Evolutionary conservation across 169 alveolate species (phyloP).

Genomic region (Plasmodium ovale): DNA sequence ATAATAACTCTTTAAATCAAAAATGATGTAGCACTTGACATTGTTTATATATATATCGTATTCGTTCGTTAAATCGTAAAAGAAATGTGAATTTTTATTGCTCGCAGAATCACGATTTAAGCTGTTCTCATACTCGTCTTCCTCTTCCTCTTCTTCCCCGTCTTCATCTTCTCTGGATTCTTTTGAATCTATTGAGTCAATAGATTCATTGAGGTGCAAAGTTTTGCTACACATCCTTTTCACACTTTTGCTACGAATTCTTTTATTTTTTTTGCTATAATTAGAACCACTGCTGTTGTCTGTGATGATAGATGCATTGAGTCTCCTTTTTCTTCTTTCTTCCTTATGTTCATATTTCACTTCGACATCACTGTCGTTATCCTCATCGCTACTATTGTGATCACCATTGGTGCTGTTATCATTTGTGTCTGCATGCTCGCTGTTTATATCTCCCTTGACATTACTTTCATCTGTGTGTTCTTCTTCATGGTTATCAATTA

Average conservation of each 20-base stretch:
- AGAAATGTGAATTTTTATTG: slow-evolving; percentile 13
- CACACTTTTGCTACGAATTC: not conserved
- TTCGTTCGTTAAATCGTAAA: slow-evolving; percentile 37
- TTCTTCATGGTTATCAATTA: not conserved
- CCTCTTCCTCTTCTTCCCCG: not conserved
- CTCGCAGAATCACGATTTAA: slow-evolving; percentile 1
- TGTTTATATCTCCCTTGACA: not conserved
- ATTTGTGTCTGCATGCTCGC: not conserved
- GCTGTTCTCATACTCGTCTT: slow-evolving; percentile 18
- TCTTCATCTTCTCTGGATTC: not conserved
- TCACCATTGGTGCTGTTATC: not conserved
- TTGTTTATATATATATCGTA: slow-evolving; percentile 55
- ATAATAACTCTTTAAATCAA: slow-evolving; percentile 61
- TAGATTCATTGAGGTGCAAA: too few relatives aligned
- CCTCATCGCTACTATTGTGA: not conserved
- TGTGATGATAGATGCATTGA: not conserved
- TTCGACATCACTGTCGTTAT: not conserved
- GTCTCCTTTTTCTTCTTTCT: slow-evolving; percentile 29
- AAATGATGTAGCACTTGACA: slow-evolving; percentile 33
- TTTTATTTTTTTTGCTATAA: slow-evolving; percentile 19
- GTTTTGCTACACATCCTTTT: not conserved
- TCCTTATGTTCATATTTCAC: slow-evolving; percentile 8
- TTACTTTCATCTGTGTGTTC: not conserved
- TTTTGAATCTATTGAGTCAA: not conserved
- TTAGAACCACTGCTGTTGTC: not conserved